Evolutionary conservation across 768 basidiomycete genomes (phyloP), one percentile per base, ranked within the genome.

Genomic region (Xerocomellus amylosporus): DNA sequence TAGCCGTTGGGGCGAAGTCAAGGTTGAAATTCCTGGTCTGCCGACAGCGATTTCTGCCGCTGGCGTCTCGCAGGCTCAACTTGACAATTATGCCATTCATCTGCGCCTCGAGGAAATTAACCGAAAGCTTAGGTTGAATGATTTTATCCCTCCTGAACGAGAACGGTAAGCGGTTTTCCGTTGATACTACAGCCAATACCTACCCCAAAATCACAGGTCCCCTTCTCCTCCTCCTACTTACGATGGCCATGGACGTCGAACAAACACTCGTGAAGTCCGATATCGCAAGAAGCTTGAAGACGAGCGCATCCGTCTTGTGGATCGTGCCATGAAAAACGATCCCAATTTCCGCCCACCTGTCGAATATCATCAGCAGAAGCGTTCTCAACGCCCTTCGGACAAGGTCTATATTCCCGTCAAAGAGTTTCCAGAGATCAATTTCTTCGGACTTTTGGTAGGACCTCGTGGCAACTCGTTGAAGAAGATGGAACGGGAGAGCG

Each of bases 381-480:
- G 93, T 31, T 91, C 90, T 39, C 90, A 91, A 55, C 84, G 93
- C 44, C 95, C 96, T 14, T 90, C 90, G 33, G 97, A 99, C 56
- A 98, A 98, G 75, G 97, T 99, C 57, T 99, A 98, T 71, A 98
- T 99, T 56, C 97, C 97, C 38, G 95, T 98, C 70, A 98, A 99
- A 72, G 97, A 99, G 74, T 99, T 99, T 64, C 97, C 97, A 2
- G 96, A 98, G 75, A 98, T 99, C 79, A 99, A 99, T 71, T 99
- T 98, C 77, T 98, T 99, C 65, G 97, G 97, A 63, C 78, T 99
- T 58, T 83, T 99, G 56, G 96, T 99, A 59, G 97, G 97, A 37
- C 97, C 97, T 66, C 90, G 97, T 66, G 97, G 97, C 43, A 98
- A 99, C 71, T 95, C 95, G 76, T 76, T 98, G 80, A 99, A 99